A percentile compares a stretch with the other conserved stretches of the same genome.
Evolutionary conservation across 2,329 filamentous ascomycete species (phyloP).

Genomic region (Phaeophleospora eucalypticola): DNA sequence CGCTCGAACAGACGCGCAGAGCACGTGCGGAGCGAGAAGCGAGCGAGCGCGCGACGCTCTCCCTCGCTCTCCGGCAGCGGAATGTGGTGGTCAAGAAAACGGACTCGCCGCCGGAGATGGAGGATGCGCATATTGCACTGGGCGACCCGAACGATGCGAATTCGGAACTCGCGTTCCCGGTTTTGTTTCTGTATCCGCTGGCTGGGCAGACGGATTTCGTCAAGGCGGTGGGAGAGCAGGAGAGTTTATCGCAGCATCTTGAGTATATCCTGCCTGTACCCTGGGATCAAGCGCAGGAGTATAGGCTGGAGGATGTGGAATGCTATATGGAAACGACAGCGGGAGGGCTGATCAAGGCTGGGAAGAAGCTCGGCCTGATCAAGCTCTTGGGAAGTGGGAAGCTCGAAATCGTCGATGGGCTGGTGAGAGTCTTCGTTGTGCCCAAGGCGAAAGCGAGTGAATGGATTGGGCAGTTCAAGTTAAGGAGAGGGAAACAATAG

Average conservation of each 20-base stretch:
- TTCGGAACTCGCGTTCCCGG: constrained; percentile 70
- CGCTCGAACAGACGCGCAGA: constrained; percentile 53
- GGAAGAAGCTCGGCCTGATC: constrained; percentile 74
- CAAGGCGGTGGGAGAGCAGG: constrained; percentile 76
- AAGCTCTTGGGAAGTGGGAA: constrained; percentile 72
- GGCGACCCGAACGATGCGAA: constrained; percentile 68
- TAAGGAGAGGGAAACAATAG: constrained; percentile 47
- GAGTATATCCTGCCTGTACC: constrained; percentile 81
- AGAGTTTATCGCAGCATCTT: constrained; percentile 72
- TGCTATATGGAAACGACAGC: constrained; percentile 81
- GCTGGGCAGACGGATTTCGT: constrained; percentile 83
- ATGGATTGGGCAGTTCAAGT: constrained; percentile 87
- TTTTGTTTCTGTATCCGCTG: constrained; percentile 79
- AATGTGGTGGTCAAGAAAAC: constrained; percentile 66
- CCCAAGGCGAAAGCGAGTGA: constrained; percentile 63
- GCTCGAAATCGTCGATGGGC: constrained; percentile 80
- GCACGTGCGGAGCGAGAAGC: constrained; percentile 54
- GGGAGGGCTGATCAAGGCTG: constrained; percentile 82
- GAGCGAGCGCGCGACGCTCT: constrained; percentile 53
- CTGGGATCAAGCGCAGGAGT: constrained; percentile 72
- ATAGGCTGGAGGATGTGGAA: constrained; percentile 62
- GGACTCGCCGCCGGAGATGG: constrained; percentile 73
- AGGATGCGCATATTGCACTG: constrained; percentile 71
- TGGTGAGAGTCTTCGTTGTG: constrained; percentile 78
- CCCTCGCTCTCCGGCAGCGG: constrained; percentile 58